Percentiles rank a stretch among this genome's conserved stretches.
These are phyloP conservation scores for Silene conica DNA, from an alignment of 148 eudicot genomes.

Conservation along the genomic window DNA sequence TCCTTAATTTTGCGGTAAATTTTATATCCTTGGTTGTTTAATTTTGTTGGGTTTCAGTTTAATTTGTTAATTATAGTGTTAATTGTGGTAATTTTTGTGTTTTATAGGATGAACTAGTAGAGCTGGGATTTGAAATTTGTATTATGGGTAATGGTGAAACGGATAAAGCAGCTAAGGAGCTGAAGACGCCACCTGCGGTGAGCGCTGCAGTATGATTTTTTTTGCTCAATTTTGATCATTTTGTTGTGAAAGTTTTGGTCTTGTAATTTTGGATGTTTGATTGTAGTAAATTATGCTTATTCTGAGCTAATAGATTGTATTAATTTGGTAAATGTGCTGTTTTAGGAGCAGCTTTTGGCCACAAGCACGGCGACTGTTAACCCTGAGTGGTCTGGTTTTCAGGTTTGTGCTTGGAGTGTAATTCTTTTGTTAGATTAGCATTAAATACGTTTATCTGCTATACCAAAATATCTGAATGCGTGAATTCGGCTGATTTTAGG, in stretches of 20 bases:
- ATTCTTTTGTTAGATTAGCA: background rate
- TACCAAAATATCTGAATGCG: background rate
- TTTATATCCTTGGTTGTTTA: background rate
- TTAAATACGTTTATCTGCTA: background rate
- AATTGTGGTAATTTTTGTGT: conserved; percentile 13
- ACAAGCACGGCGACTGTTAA: conserved; percentile 53
- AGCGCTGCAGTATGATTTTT: conserved; percentile 25
- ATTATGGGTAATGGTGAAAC: conserved; percentile 85
- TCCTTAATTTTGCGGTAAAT: conserved; percentile 10
- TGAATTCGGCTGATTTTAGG: background rate
- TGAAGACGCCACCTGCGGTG: conserved; percentile 55
- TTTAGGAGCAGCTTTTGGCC: conserved; percentile 69
- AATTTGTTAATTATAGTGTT: background rate
- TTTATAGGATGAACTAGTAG: conserved; percentile 27
- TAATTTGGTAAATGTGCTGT: conserved; percentile 11
- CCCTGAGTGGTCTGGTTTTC: conserved; percentile 95
- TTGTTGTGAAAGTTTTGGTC: background rate
- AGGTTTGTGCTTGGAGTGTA: conserved; percentile 45
- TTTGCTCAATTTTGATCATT: conserved; percentile 8
- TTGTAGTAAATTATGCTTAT: background rate
- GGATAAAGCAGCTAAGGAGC: conserved; percentile 71
- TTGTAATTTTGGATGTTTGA: background rate
- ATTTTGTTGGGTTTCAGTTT: background rate
- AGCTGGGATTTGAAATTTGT: conserved; percentile 18
- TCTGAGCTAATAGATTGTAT: too few species aligned